Percentiles rank a stretch among this genome's conserved stretches.
Conservation (phyloP, 495 filamentous ascomycete genomes). For the Penicillium odoratum region DNA sequence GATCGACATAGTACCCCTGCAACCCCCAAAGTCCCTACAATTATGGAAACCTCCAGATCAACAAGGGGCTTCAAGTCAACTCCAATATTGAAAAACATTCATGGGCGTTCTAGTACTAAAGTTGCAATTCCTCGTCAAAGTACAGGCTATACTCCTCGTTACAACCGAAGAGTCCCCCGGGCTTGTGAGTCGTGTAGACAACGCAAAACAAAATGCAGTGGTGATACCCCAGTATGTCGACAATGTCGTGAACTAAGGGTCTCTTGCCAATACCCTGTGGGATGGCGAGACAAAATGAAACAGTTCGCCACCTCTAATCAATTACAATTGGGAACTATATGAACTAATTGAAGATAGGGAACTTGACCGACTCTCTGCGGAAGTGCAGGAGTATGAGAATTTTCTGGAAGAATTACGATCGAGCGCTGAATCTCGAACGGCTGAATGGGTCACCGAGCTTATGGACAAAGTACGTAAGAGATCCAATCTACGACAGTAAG, state of each 20-base stretch:
- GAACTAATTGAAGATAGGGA: constrained; percentile 29
- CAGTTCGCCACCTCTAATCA: constrained; percentile 35
- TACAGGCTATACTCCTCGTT: constrained; percentile 28
- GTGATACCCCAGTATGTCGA: constrained; percentile 55
- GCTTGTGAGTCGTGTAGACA: constrained; percentile 74
- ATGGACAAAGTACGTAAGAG: constrained; percentile 39
- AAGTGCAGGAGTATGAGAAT: constrained; percentile 52
- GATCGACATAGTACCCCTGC: constrained; percentile 20
- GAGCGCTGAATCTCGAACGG: constrained; percentile 32
- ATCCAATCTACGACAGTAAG: too few relatives aligned
- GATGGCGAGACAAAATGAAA: constrained; percentile 59
- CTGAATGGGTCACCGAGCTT: constrained; percentile 33
- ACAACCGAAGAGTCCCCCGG: constrained; percentile 47
- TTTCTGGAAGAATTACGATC: constrained; percentile 40
- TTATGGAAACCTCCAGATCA: constrained; percentile 7
- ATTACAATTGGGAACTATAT: neutral
- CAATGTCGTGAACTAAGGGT: constrained; percentile 56
- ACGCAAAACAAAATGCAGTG: constrained; percentile 65
- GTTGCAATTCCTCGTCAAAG: constrained; percentile 51
- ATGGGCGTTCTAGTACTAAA: constrained; percentile 26
- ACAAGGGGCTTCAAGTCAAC: constrained; percentile 6
- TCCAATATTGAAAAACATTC: constrained; percentile 6
- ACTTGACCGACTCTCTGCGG: constrained; percentile 42
- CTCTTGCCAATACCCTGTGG: constrained; percentile 55
- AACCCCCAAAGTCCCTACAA: constrained; percentile 12